A percentile compares a stretch with the other conserved stretches of the same genome.
Conservation (phyloP, 148 eudicot species). For the Heliamphora exappendiculata region DNA sequence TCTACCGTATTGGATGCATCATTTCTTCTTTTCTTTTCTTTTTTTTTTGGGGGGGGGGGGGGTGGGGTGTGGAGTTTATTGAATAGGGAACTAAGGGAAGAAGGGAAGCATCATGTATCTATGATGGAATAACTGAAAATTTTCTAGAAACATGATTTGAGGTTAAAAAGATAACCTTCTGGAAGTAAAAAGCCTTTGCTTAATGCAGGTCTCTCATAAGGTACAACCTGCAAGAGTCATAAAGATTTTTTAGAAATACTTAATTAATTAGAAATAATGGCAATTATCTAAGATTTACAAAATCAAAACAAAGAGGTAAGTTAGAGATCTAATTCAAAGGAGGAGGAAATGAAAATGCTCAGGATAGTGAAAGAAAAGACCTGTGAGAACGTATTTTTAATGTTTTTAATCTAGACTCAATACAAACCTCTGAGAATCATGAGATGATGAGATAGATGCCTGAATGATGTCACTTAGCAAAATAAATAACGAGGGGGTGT, state of each 20-base stretch:
- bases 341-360: background rate
- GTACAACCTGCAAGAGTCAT: conserved; percentile 59
- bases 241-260: background rate
- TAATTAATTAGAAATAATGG: background rate
- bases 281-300: background rate
- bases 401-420: background rate
- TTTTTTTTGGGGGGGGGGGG: too few relatives aligned
- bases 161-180: conserved; percentile 59
- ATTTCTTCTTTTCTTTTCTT: too few relatives aligned
- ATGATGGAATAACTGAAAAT: background rate
- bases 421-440: background rate
- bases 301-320: background rate
- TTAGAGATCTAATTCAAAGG: background rate
- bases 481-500: background rate
- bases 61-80: too few relatives aligned
- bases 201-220: conserved; percentile 98
- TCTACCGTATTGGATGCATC: background rate
- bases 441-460: background rate
- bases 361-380: background rate
- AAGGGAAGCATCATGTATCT: background rate
- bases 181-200: conserved; percentile 98
- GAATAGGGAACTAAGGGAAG: too few relatives aligned
- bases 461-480: background rate
- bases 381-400: background rate
- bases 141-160: background rate